Evolutionary conservation across 1,139 yeast genomes (phyloP).

Genomic region (Blastobotrys arbuscula): DNA sequence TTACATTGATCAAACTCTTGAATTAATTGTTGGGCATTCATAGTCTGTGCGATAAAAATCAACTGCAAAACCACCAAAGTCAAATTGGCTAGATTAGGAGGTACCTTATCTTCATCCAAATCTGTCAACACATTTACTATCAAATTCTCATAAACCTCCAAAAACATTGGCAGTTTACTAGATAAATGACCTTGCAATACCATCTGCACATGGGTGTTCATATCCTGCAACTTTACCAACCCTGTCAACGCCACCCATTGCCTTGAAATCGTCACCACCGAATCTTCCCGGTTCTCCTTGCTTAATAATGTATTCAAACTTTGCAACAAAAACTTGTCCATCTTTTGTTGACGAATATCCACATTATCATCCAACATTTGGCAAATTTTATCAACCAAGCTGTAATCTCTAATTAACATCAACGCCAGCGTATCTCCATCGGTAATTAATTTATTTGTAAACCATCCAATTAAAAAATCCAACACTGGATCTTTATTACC

Average conservation of each 20-base stretch:
- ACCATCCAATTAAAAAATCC: constrained; percentile 8
- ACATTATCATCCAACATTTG: constrained; percentile 19
- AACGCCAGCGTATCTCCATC: constrained; percentile 15
- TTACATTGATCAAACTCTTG: neutral
- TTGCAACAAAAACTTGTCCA: constrained; percentile 13
- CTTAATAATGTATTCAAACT: constrained; percentile 15
- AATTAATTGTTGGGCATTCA: neutral
- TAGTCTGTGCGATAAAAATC: constrained; percentile 6
- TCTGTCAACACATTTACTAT: neutral
- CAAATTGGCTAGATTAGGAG: neutral
- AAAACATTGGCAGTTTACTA: neutral
- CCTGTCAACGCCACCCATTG: constrained; percentile 11
- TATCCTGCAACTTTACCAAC: constrained; percentile 3
- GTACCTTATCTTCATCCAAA: neutral
- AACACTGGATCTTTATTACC: constrained; percentile 9
- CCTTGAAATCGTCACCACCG: constrained; percentile 5
- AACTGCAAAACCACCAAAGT: constrained; percentile 3
- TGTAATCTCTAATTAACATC: constrained; percentile 12
- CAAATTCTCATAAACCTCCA: neutral
- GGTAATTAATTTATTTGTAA: constrained; percentile 14
- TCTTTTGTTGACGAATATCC: constrained; percentile 15
- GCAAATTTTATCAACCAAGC: constrained; percentile 17
- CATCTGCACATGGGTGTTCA: constrained; percentile 7
- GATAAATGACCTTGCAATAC: constrained; percentile 1
- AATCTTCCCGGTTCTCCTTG: neutral